A percentile compares a stretch with the other conserved stretches of the same genome.
phyloP scores from a whole-genome alignment of 2,329 filamentous ascomycete species.

The Claviceps arundinis region DNA sequence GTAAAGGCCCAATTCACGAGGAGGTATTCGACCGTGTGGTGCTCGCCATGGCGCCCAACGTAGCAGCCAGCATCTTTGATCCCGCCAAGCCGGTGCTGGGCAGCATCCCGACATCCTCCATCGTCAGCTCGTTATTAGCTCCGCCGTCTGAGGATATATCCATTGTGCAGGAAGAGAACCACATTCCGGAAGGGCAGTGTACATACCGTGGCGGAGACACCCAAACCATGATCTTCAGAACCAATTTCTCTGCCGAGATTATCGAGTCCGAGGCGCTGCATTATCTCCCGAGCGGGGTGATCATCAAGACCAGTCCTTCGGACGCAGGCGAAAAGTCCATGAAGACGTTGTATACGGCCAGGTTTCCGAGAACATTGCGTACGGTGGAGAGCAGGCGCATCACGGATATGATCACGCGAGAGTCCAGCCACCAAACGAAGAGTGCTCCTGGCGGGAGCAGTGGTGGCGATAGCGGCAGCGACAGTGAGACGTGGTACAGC shows the following conservation, averaged over 20 bases:
- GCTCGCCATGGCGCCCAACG: conserved; percentile 40
- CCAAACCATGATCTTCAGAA: conserved; percentile 24
- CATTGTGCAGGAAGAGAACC: conserved; percentile 2
- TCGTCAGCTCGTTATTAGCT: conserved; percentile 32
- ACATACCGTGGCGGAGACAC: conserved; percentile 16
- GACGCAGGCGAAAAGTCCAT: conserved; percentile 21
- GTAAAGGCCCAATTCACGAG: conserved; percentile 7
- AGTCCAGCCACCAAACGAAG: background rate
- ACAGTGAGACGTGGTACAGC: conserved; percentile 31
- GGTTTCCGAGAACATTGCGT: conserved; percentile 39
- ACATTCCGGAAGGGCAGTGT: conserved; percentile 9
- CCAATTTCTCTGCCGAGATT: conserved; percentile 15
- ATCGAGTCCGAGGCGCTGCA: conserved; percentile 38
- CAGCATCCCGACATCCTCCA: conserved; percentile 32
- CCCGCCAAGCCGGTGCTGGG: conserved; percentile 25
- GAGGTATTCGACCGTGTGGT: conserved; percentile 37
- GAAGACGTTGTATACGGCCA: conserved; percentile 29
- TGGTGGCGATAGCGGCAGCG: background rate
- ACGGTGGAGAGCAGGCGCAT: conserved; percentile 32
- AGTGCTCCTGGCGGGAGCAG: background rate
- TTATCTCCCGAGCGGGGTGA: conserved; percentile 33
- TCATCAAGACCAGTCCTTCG: conserved; percentile 40
- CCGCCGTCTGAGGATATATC: conserved; percentile 5
- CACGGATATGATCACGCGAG: conserved; percentile 26
- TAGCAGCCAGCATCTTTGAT: conserved; percentile 33